A percentile compares a stretch with the other conserved stretches of the same genome.
These are phyloP conservation scores for Eucalyptus guilfoylei DNA, from an alignment of 345 rosid genomes.

Conservation along the genomic window DNA sequence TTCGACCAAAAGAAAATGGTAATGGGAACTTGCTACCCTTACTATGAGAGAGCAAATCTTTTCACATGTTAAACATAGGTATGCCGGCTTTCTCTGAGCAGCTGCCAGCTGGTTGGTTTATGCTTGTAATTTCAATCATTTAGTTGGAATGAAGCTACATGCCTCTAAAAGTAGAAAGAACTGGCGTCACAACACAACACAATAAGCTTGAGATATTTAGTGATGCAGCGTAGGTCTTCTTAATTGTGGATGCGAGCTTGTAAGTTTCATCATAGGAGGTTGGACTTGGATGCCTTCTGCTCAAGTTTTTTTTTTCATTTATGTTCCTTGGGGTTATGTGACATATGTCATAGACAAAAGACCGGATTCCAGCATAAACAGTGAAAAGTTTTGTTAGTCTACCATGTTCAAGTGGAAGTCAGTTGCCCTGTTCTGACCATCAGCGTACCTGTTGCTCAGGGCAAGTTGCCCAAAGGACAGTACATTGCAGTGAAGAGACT, in stretches of 20 bases:
- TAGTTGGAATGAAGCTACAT: too few relatives aligned
- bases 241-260: neutral
- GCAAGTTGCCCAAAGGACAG: constrained; percentile 5
- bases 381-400: neutral
- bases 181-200: too few relatives aligned
- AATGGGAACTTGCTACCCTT: neutral
- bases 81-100: neutral
- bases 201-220: neutral
- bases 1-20: neutral
- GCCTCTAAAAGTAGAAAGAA: neutral
- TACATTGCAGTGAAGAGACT: constrained; percentile 34
- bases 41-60: neutral
- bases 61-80: neutral
- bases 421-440: neutral
- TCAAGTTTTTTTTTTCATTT: neutral
- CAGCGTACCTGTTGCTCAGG: neutral
- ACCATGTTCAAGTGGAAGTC: neutral
- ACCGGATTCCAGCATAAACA: neutral
- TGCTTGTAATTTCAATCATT: neutral
- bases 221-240: neutral
- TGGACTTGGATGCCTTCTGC: neutral
- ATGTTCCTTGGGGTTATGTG: neutral
- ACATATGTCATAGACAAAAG: neutral
- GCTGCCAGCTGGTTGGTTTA: neutral
- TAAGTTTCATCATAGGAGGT: neutral